Evolutionary conservation across 768 basidiomycete genomes (phyloP).

Genomic region (Suillus americanus): DNA sequence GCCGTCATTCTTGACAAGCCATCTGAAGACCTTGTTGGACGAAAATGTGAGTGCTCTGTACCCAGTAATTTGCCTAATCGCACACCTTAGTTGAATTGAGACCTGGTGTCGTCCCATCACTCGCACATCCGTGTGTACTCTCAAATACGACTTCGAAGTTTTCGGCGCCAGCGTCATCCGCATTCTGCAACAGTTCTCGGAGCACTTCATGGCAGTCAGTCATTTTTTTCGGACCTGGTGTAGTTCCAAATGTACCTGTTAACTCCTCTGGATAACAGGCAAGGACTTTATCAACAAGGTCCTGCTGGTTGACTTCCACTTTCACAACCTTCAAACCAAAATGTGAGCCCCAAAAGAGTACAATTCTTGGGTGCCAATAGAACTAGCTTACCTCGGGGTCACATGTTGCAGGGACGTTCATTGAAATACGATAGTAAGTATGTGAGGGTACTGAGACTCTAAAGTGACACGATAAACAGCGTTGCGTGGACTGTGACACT

Average conservation of each 20-base stretch:
- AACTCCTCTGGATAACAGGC: constrained; percentile 19
- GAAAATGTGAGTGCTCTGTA: constrained; percentile 6
- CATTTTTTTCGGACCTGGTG: background rate
- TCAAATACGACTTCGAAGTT: constrained; percentile 37
- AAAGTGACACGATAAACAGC: background rate
- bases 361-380: background rate
- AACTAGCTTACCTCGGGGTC: background rate
- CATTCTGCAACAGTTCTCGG: constrained; percentile 57
- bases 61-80: background rate
- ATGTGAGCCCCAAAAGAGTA: background rate
- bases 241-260: constrained; percentile 9
- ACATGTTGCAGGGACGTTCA: background rate
- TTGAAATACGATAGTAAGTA: background rate
- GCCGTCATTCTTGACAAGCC: constrained; percentile 48
- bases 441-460: background rate
- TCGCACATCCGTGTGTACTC: constrained; percentile 16
- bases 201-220: constrained; percentile 33
- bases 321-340: background rate
- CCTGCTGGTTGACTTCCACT: constrained; percentile 15
- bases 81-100: background rate
- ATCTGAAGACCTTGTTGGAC: constrained; percentile 34
- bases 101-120: background rate
- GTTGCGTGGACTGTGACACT: background rate
- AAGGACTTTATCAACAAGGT: constrained; percentile 17
- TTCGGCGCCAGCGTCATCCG: constrained; percentile 46